Evolutionary conservation across 768 basidiomycete genomes (phyloP), one percentile per base, ranked within the genome.

Genomic region (Strobilomyces confusus): DNA sequence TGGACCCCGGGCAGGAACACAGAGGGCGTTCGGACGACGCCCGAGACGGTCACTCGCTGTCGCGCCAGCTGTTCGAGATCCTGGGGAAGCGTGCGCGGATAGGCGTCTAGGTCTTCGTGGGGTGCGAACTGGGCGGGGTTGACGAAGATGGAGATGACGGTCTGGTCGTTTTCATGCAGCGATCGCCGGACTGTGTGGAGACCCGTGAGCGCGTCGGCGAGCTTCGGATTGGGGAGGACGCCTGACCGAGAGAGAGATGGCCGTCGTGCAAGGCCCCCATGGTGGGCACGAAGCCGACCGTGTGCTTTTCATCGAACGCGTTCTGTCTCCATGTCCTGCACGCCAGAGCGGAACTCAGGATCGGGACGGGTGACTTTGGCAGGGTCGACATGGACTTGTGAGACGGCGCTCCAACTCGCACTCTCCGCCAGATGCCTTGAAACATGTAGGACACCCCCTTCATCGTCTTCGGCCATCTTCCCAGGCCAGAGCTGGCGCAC

Each of bases 101-200:
- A 99, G 6, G 86, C 83, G 25, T 79, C 78, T 4, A 98, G 82
- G 67, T 98, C 97, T 72, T 99, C 97, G 58, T 92, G 85, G 0
- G 92, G 95, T 9, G 95, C 92, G 62, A 99, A 99, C 69, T 98
- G 95, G 4, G 95, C 89, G 0, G 97, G 97, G 67, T 99, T 98
- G 54, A 99, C 95, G 69, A 98, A 99, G 61, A 99, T 92, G 25
- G 95, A 97, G 54, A 98, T 74, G 60, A 98, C 83, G 0, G 97
- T 98, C 37, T 86, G 70, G 52, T 93, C 89, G 63, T 95, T 94
- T 51, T 85, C 80, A 2, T 71, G 67, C 4, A 98, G 77, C 0
- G 92, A 94, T 46, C 76, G 76, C 53, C 81, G 77, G 22, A 98
- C 95, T 98, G 66, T 19, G 40, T 15, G 9, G 17, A 13, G 5